Percentiles rank a stretch among this genome's conserved stretches.
Conservation (phyloP, 2,329 filamentous ascomycete species). For the Aureobasidium sp. region DNA sequence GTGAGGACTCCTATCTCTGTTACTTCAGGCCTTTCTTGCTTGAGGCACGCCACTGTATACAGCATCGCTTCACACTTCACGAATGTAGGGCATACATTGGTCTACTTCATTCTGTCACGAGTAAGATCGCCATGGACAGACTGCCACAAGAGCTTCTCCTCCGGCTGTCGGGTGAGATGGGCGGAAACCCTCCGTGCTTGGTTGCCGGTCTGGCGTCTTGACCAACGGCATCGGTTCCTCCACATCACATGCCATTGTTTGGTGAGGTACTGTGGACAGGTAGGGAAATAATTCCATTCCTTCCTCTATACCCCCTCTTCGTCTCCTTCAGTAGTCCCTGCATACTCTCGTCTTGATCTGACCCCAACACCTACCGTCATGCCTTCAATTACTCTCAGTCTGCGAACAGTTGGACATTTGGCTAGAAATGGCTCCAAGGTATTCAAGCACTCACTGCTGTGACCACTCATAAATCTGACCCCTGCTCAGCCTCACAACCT, state of each 20-base stretch:
- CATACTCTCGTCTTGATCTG: neutral
- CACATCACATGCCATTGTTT: slow-evolving; percentile 11
- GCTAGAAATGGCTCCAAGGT: slow-evolving; percentile 16
- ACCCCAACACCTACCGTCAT: neutral
- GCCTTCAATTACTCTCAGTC: slow-evolving; percentile 15
- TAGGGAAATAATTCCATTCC: neutral
- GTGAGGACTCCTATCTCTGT: neutral
- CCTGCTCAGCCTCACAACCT: slow-evolving; percentile 14
- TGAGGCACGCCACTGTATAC: neutral
- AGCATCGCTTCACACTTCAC: neutral
- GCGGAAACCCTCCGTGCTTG: neutral
- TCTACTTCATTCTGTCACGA: too few relatives aligned
- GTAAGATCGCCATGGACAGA: neutral
- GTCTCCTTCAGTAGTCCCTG: neutral
- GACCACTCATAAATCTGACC: neutral
- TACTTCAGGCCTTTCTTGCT: neutral
- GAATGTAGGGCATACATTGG: neutral
- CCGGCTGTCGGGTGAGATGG: neutral
- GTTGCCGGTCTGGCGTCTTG: neutral
- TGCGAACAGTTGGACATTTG: slow-evolving; percentile 17
- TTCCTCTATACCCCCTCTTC: neutral
- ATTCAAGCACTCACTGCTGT: neutral
- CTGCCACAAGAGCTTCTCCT: neutral
- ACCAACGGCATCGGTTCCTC: slow-evolving; percentile 10
- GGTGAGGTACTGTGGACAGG: neutral